These are phyloP conservation scores for Sporothrix euskadiensis DNA, from an alignment of 2,329 filamentous ascomycete species.

Conservation along the genomic window DNA sequence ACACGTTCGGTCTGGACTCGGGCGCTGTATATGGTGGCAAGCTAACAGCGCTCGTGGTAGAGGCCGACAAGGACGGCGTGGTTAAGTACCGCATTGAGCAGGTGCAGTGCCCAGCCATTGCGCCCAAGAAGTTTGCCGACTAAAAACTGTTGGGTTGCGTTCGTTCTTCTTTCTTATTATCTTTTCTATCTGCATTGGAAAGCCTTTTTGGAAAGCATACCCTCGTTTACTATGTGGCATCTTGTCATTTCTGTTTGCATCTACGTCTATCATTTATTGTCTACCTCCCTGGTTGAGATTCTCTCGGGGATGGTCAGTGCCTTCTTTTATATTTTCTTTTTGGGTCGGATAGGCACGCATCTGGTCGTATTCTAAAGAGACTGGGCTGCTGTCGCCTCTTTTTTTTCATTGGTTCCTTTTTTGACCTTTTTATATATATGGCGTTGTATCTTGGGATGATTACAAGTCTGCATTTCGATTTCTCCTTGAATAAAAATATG, in stretches of 20 bases:
- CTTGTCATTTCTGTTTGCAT: neutral
- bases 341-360: neutral
- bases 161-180: neutral
- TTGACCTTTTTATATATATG: conserved; percentile 1
- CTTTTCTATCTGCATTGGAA: neutral
- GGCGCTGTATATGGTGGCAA: conserved; percentile 75
- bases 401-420: neutral
- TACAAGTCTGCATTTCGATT: conserved; percentile 1
- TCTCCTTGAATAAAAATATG: neutral
- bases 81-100: conserved; percentile 45
- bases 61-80: conserved; percentile 44
- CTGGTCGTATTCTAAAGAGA: neutral
- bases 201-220: neutral
- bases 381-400: neutral
- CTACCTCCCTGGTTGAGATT: neutral
- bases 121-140: conserved; percentile 24
- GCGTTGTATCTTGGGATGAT: neutral
- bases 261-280: neutral
- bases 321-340: neutral
- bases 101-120: conserved; percentile 43
- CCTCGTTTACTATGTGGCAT: neutral
- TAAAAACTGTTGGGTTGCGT: neutral
- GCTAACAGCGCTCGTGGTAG: conserved; percentile 75
- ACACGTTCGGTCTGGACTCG: conserved; percentile 82
- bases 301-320: neutral